Base-by-base conservation (phyloP, 371 early-diverging fungal genomes). In the Caulochytrium protostelioides region DNA sequence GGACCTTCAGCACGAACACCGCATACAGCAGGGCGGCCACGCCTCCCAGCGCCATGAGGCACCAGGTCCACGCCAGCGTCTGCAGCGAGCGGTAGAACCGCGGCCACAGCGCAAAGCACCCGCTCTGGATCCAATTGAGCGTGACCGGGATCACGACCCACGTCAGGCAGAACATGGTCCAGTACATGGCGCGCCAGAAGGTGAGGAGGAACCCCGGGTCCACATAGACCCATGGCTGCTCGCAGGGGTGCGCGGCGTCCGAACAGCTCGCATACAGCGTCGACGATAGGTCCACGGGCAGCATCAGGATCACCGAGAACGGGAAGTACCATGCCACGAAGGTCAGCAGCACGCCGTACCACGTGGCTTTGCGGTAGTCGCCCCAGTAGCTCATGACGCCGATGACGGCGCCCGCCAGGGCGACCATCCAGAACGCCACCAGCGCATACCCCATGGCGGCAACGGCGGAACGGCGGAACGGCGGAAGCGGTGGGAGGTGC, bases 271-370 rank as follows among this genome's bases (percentile, higher is more conserved):
- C 13, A 10, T 6, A 10, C 31, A 19, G 17, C 15, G n/a, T 7
- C 41, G 89, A 86, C 15, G 81, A 68, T 30, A 89, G 59, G 52
- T 87, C 92, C 16, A 91, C 59, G 6, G 90, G 87, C 19, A 91
- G 56, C 14, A 91, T 65, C 32, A 83, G 59, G 10, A 86, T 68
- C 40, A 86, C 80, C 47, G 81, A 72, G 51, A 89, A 79, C 12
- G 89, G 84, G 36, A 83, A 72, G 44, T 76, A 76, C 83, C 83
- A 89, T 21, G 81, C 60, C 1, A 67, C 22, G 28, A 56, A 54
- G 22, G 41, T 38, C 7, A 42, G 32, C 15, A 54, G 14, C 14
- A 38, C 41, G n/a, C 48, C 41, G 32, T 59, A 62, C 65, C 62
- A 65, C 16, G 50, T 37, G 38, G 39, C 41, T 22, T 41, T 49